Base-by-base conservation (phyloP, 2,329 filamentous ascomycete species). In the Dactylonectria macrodidyma region DNA sequence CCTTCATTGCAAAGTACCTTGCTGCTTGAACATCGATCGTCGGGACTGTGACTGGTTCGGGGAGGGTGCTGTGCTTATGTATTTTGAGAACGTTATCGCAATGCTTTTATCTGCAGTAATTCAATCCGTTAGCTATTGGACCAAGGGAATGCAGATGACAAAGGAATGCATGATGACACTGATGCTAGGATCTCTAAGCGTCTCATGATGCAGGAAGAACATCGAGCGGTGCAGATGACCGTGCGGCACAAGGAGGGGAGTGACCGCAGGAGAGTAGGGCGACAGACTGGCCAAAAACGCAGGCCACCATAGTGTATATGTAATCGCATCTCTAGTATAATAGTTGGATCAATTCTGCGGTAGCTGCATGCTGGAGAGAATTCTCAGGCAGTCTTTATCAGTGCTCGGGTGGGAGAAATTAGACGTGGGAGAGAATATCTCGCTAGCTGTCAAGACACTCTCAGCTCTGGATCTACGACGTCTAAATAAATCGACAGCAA, bases 1-100 rank as follows among this genome's bases (percentile, higher is more conserved):
- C 52, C 14, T 80, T 78, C 58, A 65, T 74, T 58, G 34, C 62
- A 59, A 74, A 75, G 50, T 68, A 76, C 44, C 73, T 78, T 57
- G 41, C 68, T 46, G 46, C 61, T 34, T 78, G 30, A 66, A 14
- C 3, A 16, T 41, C 34, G 36, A 16, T 12, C 33, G 36, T 5
- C n/a, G 16, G 16, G 30, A 16, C 26, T 9, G 5, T 46, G 36
- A 44, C 8, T 5, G 14, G 41, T 54, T 51, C 51, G 14, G 30
- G 33, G 36, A 54, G 26, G 14, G 44, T 33, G 30, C 36, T n/a
- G n/a, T 46, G n/a, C 22, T 3, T 3, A 14, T 46, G 26, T 30
- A 30, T 30, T 30, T 4, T 22, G 12, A 24, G 50, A 10, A 38
- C 22, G 24, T 50, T 9, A 19, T 11, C 5, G 36, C 10, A 16